Conservation (phyloP, 768 basidiomycete species). For the Boletellus emodensis region DNA sequence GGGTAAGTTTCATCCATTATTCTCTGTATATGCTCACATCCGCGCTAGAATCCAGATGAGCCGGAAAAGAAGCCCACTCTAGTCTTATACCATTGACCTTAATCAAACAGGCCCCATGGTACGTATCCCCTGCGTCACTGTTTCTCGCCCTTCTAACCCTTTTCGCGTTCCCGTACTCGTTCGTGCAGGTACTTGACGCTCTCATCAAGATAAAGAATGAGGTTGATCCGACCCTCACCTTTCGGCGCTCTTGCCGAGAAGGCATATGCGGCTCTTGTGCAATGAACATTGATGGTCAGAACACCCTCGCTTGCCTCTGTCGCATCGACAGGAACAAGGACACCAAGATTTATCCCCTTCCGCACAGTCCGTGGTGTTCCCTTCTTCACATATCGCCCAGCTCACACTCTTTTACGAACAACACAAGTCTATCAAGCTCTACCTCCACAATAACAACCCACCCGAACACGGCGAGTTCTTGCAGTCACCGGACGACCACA, state of each 20-base stretch:
- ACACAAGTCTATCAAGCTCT: slow-evolving; percentile 99
- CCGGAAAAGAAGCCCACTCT: slow-evolving; percentile 87
- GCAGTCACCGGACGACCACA: slow-evolving; percentile 87
- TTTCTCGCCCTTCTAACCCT: slow-evolving; percentile 5
- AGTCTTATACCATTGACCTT: slow-evolving; percentile 88
- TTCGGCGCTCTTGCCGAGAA: slow-evolving; percentile 89
- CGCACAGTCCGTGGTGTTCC: slow-evolving; percentile 71
- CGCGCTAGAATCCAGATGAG: slow-evolving; percentile 81
- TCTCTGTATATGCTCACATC: neutral
- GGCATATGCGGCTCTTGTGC: slow-evolving; percentile 98
- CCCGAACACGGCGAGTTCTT: slow-evolving; percentile 83
- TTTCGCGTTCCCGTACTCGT: neutral
- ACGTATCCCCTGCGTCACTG: slow-evolving; percentile 13
- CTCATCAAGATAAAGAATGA: slow-evolving; percentile 99
- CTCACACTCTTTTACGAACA: slow-evolving; percentile 95
- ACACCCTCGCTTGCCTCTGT: slow-evolving; percentile 97
- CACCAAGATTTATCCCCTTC: slow-evolving; percentile 92
- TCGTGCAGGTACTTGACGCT: slow-evolving; percentile 70
- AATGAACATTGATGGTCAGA: slow-evolving; percentile 98
- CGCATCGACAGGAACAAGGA: slow-evolving; percentile 87
- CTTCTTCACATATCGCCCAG: neutral
- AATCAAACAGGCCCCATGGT: slow-evolving; percentile 97
- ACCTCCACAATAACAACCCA: slow-evolving; percentile 88
- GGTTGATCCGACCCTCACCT: slow-evolving; percentile 93
- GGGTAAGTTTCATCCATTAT: slow-evolving; percentile 50